These are phyloP conservation scores for Tubosaeta brunneosetosa DNA, from an alignment of 768 basidiomycete species.

Conservation along the genomic window DNA sequence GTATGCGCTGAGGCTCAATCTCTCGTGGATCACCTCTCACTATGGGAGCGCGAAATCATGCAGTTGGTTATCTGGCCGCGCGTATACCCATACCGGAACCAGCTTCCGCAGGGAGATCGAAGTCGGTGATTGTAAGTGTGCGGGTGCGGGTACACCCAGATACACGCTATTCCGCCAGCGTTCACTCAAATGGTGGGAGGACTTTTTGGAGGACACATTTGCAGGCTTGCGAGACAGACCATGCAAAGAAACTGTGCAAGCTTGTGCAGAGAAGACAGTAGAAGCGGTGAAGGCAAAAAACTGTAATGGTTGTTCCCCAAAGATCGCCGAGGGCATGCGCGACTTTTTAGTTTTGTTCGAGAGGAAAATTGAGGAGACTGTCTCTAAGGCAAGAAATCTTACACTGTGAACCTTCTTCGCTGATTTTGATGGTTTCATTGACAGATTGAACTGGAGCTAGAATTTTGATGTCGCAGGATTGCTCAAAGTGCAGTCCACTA, in stretches of 20 bases:
- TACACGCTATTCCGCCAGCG: not conserved
- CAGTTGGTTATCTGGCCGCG: constrained; percentile 2
- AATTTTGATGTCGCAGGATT: too few relatives aligned
- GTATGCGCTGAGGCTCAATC: not conserved
- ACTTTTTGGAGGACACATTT: constrained; percentile 9
- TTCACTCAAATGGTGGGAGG: constrained; percentile 15
- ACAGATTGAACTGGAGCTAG: too few relatives aligned
- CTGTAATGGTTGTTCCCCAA: not conserved
- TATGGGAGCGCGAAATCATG: constrained; percentile 7
- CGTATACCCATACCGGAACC: too few relatives aligned
- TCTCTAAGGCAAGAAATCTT: constrained; percentile 4
- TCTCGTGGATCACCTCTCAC: constrained; percentile 13
- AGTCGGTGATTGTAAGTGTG: not conserved
- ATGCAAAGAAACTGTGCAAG: constrained; percentile 7
- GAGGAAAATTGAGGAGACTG: constrained; percentile 9
- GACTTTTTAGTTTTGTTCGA: constrained; percentile 7
- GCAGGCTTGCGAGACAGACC: constrained; percentile 17
- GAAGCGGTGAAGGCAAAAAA: not conserved
- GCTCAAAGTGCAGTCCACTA: too few relatives aligned
- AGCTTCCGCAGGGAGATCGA: too few relatives aligned
- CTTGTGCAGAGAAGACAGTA: not conserved
- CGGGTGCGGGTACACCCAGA: not conserved
- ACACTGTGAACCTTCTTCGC: too few relatives aligned
- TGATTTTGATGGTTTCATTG: too few relatives aligned
- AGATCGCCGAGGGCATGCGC: constrained; percentile 10